Evolutionary conservation across 1,284 basidiomycete species (phyloP), one percentile per base, ranked within the genome.

Genomic region (Dichomitus squalens): DNA sequence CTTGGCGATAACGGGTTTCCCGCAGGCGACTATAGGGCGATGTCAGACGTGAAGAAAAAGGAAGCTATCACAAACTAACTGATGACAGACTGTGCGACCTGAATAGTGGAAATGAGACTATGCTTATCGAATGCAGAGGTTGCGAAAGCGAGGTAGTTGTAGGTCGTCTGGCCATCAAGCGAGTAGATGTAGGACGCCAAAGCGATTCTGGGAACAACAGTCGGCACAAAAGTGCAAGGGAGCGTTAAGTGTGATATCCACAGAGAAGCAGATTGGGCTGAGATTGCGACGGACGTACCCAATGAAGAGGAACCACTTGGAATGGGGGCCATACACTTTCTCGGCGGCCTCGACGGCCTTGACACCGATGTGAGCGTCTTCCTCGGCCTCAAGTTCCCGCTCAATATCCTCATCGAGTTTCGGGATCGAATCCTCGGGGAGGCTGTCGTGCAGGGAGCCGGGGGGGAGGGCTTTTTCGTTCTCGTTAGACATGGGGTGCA

Each of bases 1-100:
- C 72, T 92, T 93, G 3, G 91, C 92, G 65, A 92, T 86, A 44
- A 92, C 80, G 1, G 92, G 92, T 73, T 93, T 93, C 35, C 89
- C 83, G 44, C 86, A 79, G 21, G 85, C 85, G 58, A 86, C 74
- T 77, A 3, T 18, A n/a, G 21, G 16, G 49, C n/a, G 41, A 51
- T n/a, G n/a, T 39, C n/a, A 20, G 20, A 31, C 55, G 75, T 7
- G 52, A 76, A 67, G 58, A 86, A 84, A 58, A 80, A 75, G 73
- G 68, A 78, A 82, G 23, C 75, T 75, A 36, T 80, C 78, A 61
- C 80, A 63, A 11, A 11, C 69, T 23, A 53, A 87, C 80, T 71
- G 65, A 90, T 87, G 62, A 84, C 82, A 36, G 78, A 76, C 71
- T 82, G 85, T 11, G 80, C 80, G 48, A 85, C 82, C 64, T 84